phyloP scores from a whole-genome alignment of 1,284 basidiomycete species.

The Moesziomyces globuligerus region DNA sequence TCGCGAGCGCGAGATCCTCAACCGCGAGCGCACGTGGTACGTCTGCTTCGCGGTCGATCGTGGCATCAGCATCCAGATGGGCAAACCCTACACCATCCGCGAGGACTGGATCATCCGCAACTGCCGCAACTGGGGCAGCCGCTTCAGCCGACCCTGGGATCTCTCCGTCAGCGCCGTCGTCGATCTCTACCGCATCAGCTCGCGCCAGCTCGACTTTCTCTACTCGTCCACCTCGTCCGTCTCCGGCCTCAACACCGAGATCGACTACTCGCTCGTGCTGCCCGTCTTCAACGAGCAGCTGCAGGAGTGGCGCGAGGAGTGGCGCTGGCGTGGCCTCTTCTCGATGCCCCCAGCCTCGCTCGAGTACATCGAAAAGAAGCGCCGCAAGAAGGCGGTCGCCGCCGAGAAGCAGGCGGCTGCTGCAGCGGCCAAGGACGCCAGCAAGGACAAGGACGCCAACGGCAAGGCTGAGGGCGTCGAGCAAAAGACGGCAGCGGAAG shows the following conservation, averaged over 20 bases:
- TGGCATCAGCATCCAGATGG: conserved; percentile 85
- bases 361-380: conserved; percentile 31
- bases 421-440: conserved; percentile 20
- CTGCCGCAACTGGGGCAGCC: conserved; percentile 74
- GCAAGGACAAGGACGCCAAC: conserved; percentile 12
- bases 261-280: conserved; percentile 84
- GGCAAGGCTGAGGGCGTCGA: too few species aligned
- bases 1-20: conserved; percentile 86
- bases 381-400: conserved; percentile 4
- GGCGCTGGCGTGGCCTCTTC: conserved; percentile 68
- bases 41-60: conserved; percentile 89
- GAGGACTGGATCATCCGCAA: conserved; percentile 85
- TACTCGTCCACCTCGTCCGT: conserved; percentile 83
- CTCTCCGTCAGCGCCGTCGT: conserved; percentile 57
- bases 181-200: conserved; percentile 67
- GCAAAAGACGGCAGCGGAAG: neutral
- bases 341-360: conserved; percentile 27
- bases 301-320: conserved; percentile 76
- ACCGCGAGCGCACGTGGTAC: conserved; percentile 93
- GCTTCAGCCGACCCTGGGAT: conserved; percentile 63
- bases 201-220: conserved; percentile 86
- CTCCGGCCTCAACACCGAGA: conserved; percentile 85
- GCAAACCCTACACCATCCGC: conserved; percentile 85
- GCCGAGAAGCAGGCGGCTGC: conserved; percentile 20
- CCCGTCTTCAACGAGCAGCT: conserved; percentile 85